These are phyloP conservation scores for Geum urbanum DNA, from an alignment of 306 rosid genomes.

Conservation along the genomic window DNA sequence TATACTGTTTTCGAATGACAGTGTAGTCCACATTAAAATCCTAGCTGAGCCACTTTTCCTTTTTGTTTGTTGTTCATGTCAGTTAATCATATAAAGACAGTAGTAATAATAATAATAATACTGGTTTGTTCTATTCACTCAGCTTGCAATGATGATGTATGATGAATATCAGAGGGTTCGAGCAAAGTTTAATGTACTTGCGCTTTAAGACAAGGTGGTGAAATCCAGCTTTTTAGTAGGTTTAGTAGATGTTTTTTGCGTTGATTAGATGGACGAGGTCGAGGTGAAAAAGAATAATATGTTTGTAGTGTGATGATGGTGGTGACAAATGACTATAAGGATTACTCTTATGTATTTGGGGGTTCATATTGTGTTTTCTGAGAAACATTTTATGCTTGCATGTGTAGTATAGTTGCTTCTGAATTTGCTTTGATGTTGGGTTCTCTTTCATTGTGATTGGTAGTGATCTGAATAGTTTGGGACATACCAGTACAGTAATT, in stretches of 20 bases:
- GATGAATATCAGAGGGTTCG: slow-evolving; percentile 78
- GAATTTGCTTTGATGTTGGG: background rate
- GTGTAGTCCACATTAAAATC: slow-evolving; percentile 5
- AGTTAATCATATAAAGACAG: slow-evolving; percentile 32
- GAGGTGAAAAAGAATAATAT: background rate
- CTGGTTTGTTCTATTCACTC: slow-evolving; percentile 76
- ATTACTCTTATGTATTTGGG: slow-evolving; percentile 13
- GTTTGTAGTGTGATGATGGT: slow-evolving; percentile 8
- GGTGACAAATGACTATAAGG: background rate
- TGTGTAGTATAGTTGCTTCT: background rate
- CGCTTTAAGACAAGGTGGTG: slow-evolving; percentile 64
- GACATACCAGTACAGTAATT: background rate
- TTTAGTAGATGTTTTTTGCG: slow-evolving; percentile 29
- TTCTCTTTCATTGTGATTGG: background rate
- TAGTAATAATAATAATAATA: slow-evolving; percentile 27
- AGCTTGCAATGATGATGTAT: slow-evolving; percentile 96
- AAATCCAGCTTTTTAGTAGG: slow-evolving; percentile 32
- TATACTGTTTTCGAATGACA: too few relatives aligned
- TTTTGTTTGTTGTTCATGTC: slow-evolving; percentile 25
- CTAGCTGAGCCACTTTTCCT: slow-evolving; percentile 14
- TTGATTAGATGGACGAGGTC: slow-evolving; percentile 22
- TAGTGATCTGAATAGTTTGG: background rate
- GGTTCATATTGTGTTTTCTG: slow-evolving; percentile 10
- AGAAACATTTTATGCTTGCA: background rate
- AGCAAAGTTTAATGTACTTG: slow-evolving; percentile 58